A percentile compares a stretch with the other conserved stretches of the same genome.
Conservation (phyloP, 1,139 yeast genomes). For the Pichia norvegensis region DNA sequence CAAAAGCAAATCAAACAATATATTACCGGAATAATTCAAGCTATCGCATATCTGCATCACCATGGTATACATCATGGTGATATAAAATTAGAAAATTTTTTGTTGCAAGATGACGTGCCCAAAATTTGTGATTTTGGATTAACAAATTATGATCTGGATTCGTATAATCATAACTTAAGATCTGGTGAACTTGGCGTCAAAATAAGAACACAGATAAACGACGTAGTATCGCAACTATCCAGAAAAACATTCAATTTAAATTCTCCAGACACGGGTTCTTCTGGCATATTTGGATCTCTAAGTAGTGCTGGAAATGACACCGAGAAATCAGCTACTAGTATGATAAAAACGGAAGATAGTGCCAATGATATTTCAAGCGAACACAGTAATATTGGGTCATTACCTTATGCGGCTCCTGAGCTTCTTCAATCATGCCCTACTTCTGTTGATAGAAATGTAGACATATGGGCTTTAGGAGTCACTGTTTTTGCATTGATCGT, state of each 20-base stretch:
- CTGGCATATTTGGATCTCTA: constrained; percentile 53
- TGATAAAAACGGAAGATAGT: neutral
- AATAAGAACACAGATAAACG: neutral
- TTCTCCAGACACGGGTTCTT: constrained; percentile 57
- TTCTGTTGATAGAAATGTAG: constrained; percentile 59
- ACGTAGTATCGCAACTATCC: neutral
- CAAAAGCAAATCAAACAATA: constrained; percentile 30
- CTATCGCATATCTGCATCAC: constrained; percentile 64
- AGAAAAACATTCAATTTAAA: neutral
- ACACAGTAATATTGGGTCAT: constrained; percentile 55
- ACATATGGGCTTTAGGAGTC: constrained; percentile 89
- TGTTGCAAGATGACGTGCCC: constrained; percentile 42
- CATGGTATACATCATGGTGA: constrained; percentile 81
- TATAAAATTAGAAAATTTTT: constrained; percentile 76
- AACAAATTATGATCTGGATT: constrained; percentile 29
- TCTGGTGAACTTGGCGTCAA: neutral
- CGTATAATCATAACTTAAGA: neutral
- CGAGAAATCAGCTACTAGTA: neutral
- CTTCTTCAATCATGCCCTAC: constrained; percentile 59
- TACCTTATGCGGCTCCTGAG: constrained; percentile 92
- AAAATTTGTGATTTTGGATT: constrained; percentile 85
- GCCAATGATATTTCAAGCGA: neutral
- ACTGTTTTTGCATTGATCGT: constrained; percentile 62
- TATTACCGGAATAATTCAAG: constrained; percentile 50
- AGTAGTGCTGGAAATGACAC: neutral